phyloP scores from a whole-genome alignment of 176 grass and related monocot species.

The Carex littledalei region DNA sequence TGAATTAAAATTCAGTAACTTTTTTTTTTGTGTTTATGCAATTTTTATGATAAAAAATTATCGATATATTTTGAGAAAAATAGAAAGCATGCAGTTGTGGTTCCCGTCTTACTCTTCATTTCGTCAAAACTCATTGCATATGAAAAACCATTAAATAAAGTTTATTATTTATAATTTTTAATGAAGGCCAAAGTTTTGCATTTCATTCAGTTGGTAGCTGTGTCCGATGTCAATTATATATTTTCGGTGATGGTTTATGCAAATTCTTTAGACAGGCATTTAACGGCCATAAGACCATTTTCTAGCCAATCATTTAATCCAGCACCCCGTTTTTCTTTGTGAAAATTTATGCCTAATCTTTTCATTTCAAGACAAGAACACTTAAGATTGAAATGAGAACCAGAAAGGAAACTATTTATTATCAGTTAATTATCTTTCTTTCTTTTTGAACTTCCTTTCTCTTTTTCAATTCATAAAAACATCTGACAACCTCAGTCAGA shows the following conservation, averaged over 20 bases:
- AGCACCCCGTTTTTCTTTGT: neutral
- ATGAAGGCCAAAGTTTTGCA: too few relatives aligned
- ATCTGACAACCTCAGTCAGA: constrained; percentile 26
- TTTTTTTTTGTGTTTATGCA: too few relatives aligned
- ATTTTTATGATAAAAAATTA: too few relatives aligned
- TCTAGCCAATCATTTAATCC: neutral
- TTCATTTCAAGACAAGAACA: constrained; percentile 12
- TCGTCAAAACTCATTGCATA: too few relatives aligned
- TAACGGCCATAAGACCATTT: neutral
- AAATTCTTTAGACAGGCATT: neutral
- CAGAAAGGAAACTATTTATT: neutral
- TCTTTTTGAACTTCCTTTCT: neutral
- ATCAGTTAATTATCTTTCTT: neutral
- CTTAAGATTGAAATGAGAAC: neutral
- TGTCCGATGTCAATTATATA: too few relatives aligned
- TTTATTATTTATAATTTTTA: too few relatives aligned
- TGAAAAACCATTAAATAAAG: too few relatives aligned
- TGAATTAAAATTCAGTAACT: too few relatives aligned
- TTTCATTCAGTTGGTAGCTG: too few relatives aligned
- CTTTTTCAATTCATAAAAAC: neutral
- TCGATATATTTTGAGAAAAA: too few relatives aligned
- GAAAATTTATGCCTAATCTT: neutral
- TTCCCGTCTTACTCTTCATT: too few relatives aligned
- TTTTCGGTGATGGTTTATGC: neutral
- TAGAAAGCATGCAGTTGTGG: too few relatives aligned